A percentile compares a stretch with the other conserved stretches of the same genome.
Evolutionary conservation across 441 rosid species (phyloP).

Genomic region (Rhodomyrtus psidioides): DNA sequence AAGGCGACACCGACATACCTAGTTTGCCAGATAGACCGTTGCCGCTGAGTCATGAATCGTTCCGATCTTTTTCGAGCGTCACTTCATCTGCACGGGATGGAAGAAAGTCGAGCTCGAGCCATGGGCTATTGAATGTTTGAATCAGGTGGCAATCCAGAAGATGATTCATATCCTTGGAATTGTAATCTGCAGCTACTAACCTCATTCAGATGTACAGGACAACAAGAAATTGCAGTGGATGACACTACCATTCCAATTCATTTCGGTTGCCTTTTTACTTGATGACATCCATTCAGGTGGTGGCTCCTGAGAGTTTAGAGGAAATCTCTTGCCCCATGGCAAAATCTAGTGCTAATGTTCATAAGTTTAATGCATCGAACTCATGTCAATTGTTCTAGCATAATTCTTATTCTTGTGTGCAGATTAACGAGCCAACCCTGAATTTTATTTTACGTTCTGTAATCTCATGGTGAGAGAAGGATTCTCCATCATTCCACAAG

Average conservation of each 20-base stretch:
- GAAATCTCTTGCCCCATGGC: background rate
- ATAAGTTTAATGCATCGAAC: background rate
- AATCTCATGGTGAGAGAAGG: background rate
- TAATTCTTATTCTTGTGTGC: background rate
- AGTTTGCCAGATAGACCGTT: slow-evolving; percentile 50
- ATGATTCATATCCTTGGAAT: background rate
- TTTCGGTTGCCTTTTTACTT: background rate
- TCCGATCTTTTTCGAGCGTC: slow-evolving; percentile 9
- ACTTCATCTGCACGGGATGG: background rate
- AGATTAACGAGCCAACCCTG: background rate
- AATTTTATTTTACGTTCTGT: background rate
- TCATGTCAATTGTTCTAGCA: background rate
- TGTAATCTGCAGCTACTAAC: background rate
- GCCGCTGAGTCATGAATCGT: slow-evolving; percentile 46
- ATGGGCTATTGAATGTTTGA: background rate
- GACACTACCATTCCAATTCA: background rate
- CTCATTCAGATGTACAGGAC: background rate
- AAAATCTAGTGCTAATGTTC: background rate
- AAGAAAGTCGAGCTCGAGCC: slow-evolving; percentile 8
- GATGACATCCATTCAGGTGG: background rate
- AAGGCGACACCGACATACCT: slow-evolving; percentile 55
- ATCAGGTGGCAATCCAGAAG: background rate
- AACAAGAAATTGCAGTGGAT: background rate
- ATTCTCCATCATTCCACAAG: background rate
- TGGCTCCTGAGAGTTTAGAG: background rate